Conservation (phyloP, 805 yeast species). For the Jamesozyma jinghongensis region DNA sequence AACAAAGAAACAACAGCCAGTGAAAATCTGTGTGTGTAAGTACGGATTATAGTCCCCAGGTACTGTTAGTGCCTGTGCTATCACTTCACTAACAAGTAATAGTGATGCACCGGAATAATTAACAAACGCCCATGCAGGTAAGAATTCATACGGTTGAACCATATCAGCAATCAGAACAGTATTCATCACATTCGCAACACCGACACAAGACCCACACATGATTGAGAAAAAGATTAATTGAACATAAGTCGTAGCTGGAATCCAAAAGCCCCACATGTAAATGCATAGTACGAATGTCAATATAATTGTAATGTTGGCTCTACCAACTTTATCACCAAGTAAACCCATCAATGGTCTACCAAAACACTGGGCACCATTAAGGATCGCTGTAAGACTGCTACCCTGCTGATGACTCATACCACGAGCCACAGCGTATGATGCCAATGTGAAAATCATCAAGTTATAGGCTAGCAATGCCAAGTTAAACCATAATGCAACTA, state of each 20-base stretch:
- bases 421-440: constrained; percentile 37
- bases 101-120: constrained; percentile 27
- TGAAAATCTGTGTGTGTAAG: constrained; percentile 50
- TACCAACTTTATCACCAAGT: constrained; percentile 37
- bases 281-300: constrained; percentile 32
- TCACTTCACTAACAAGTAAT: constrained; percentile 42
- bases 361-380: constrained; percentile 38
- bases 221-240: constrained; percentile 35
- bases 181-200: constrained; percentile 37
- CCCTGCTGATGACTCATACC: constrained; percentile 40
- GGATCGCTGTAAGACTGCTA: constrained; percentile 34
- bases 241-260: constrained; percentile 35
- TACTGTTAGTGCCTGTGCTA: constrained; percentile 41
- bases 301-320: constrained; percentile 38
- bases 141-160: constrained; percentile 31
- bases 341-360: constrained; percentile 44
- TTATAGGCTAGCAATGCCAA: constrained; percentile 34
- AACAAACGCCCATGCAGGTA: constrained; percentile 33
- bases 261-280: constrained; percentile 40
- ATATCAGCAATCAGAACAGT: constrained; percentile 36
- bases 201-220: constrained; percentile 37
- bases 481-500: constrained; percentile 32
- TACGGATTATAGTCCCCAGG: constrained; percentile 35
- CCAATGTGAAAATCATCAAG: constrained; percentile 37
- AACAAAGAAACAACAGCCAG: constrained; percentile 40